These are phyloP conservation scores for Cyberlindnera maclurae DNA, from an alignment of 805 yeast species.

Conservation along the genomic window DNA sequence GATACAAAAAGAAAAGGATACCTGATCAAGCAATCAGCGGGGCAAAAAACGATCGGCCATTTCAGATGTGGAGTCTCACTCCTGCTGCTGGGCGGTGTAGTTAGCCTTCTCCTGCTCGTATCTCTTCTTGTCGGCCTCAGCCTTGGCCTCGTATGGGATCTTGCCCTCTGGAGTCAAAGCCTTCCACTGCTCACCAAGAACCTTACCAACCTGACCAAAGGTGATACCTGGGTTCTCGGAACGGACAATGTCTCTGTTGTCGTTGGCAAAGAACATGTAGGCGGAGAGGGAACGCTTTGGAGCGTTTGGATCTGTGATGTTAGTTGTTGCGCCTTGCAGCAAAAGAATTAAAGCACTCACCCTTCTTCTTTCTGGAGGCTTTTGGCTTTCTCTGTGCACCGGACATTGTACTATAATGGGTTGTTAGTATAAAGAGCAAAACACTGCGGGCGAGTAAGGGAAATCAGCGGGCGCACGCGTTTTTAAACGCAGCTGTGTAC, in stretches of 20 bases:
- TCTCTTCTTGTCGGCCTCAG: conserved; percentile 94
- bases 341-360: conserved; percentile 7
- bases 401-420: conserved; percentile 27
- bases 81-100: conserved; percentile 31
- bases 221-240: conserved; percentile 95
- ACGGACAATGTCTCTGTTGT: conserved; percentile 91
- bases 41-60: too few species aligned
- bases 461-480: neutral
- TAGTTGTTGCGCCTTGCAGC: conserved; percentile 6
- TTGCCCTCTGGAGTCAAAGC: conserved; percentile 77
- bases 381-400: conserved; percentile 31
- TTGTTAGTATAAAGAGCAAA: conserved; percentile 4
- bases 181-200: conserved; percentile 96
- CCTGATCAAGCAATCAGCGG: too few species aligned
- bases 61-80: conserved; percentile 3
- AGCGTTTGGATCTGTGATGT: conserved; percentile 75
- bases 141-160: conserved; percentile 86
- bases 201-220: conserved; percentile 92
- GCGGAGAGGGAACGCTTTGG: conserved; percentile 98
- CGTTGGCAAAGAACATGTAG: conserved; percentile 98
- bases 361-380: conserved; percentile 40
- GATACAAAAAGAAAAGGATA: neutral
- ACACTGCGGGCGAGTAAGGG: conserved; percentile 3
- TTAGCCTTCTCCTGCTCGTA: conserved; percentile 94
- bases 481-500: neutral